Evolutionary conservation across 345 rosid species (phyloP), one percentile per base, ranked within the genome.

Genomic region (Lumnitzera racemosa): DNA sequence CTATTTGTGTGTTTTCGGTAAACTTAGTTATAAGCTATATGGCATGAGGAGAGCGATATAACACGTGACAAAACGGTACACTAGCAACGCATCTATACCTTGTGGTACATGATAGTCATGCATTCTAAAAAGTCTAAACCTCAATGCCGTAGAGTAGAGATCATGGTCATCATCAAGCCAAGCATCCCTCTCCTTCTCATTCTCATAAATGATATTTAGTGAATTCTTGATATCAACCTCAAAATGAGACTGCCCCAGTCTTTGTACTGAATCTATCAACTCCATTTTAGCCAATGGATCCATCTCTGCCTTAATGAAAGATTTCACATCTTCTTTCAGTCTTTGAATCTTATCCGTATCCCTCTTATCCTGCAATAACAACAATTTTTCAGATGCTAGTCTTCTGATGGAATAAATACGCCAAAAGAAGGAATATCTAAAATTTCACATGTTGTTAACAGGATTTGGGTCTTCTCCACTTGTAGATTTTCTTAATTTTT

Each of bases 161-260:
- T 41, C 61, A 61, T 41, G 20, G 20, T 20, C 51, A 25, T 48
- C 36, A 11, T 25, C 13, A 10, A 20, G 13, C 43, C 36, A 8
- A 10, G 24, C 20, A 54, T 54, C 57, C 2, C 11, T 2, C 10
- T 46, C 14, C 1, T 11, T 15, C 15, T 2, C 3, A 17, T 49
- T 46, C 1, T 53, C 10, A 36, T 5, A 2, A n/a, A 70, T 2
- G 9, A 11, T 0, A 11, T 48, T 13, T 16, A 67, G 24, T 7
- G 56, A 65, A 4, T 57, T 17, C 27, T 58, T 57, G 14, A 62
- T 72, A 51, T 72, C 75, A 13, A 2, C 2, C 31, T 66, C 60
- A 15, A 72, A 72, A 17, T 53, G 71, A 57, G 58, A 67, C 12
- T 24, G 47, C 61, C 71, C 75, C 11, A 65, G 74, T 58, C 70